Evolutionary conservation across 257 asterid genomes (phyloP).

Genomic region (Solanum etuberosum): DNA sequence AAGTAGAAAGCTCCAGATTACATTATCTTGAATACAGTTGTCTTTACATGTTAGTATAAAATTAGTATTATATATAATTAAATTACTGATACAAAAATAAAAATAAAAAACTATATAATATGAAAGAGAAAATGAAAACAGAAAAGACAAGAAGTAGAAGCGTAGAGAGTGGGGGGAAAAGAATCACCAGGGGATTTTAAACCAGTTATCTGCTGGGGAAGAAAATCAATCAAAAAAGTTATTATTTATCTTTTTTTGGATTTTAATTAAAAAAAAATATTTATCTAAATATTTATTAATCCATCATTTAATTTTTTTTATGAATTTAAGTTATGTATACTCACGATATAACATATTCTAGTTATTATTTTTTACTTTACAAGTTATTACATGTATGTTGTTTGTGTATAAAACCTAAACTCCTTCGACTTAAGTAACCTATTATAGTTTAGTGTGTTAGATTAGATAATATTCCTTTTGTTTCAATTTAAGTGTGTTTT

Average conservation of each 20-base stretch:
- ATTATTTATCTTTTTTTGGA: constrained; percentile 21
- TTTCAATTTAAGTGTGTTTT: not conserved
- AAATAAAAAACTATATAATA: not conserved
- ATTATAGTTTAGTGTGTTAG: not conserved
- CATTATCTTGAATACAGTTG: not conserved
- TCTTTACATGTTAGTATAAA: constrained; percentile 14
- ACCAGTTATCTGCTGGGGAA: constrained; percentile 81
- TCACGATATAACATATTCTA: not conserved
- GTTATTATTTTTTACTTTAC: not conserved
- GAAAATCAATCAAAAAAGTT: constrained; percentile 43
- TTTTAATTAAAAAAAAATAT: not conserved
- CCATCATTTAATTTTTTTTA: not conserved
- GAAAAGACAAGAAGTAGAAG: constrained; percentile 10
- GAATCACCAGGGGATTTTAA: constrained; percentile 38
- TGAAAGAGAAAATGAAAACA: not conserved
- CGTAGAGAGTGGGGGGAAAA: constrained; percentile 76
- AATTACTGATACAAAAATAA: not conserved
- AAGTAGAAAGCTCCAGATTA: not conserved
- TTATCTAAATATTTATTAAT: not conserved
- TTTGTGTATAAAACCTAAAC: no score
- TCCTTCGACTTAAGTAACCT: not conserved
- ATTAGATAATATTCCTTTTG: not conserved
- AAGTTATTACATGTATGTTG: not conserved
- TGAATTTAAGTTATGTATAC: not conserved
- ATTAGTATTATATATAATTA: not conserved